These are phyloP conservation scores for Aureobasidium sp. DNA, from an alignment of 2,329 filamentous ascomycete species.

Conservation along the genomic window DNA sequence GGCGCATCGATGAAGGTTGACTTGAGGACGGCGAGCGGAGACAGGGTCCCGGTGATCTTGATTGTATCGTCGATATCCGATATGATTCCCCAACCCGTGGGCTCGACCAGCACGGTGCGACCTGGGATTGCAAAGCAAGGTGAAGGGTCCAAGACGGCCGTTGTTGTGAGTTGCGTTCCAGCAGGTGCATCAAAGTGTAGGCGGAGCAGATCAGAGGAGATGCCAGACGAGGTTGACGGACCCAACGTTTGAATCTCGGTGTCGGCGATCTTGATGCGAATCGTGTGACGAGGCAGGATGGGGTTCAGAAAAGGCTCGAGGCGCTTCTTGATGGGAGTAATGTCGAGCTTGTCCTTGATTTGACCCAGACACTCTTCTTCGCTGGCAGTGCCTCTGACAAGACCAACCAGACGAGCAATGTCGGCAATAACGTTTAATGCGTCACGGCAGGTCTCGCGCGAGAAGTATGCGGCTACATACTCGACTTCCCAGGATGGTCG, in stretches of 20 bases:
- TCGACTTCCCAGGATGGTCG: constrained; percentile 62
- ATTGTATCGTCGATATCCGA: constrained; percentile 95
- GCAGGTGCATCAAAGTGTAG: constrained; percentile 22
- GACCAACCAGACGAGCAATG: constrained; percentile 60
- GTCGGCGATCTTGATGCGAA: constrained; percentile 54
- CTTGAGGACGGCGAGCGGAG: constrained; percentile 69
- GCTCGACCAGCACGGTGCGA: constrained; percentile 61
- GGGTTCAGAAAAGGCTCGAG: constrained; percentile 72
- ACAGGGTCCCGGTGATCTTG: constrained; percentile 77
- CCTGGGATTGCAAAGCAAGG: constrained; percentile 4
- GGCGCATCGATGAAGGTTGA: constrained; percentile 77
- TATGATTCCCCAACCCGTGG: constrained; percentile 76
- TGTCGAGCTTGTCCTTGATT: constrained; percentile 31
- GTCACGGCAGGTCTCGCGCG: constrained; percentile 58
- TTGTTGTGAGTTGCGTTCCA: constrained; percentile 33
- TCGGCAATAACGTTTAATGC: constrained; percentile 61
- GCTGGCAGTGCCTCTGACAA: constrained; percentile 44
- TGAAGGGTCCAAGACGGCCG: constrained; percentile 15
- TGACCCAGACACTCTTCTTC: constrained; percentile 38
- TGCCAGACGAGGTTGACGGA: constrained; percentile 26
- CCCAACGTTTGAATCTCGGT: constrained; percentile 29
- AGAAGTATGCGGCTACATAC: constrained; percentile 75
- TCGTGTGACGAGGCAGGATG: constrained; percentile 60
- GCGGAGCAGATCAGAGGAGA: constrained; percentile 24
- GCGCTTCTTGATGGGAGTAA: constrained; percentile 53